Evolutionary conservation across 768 basidiomycete species (phyloP).

Genomic region (Boletus edulis): DNA sequence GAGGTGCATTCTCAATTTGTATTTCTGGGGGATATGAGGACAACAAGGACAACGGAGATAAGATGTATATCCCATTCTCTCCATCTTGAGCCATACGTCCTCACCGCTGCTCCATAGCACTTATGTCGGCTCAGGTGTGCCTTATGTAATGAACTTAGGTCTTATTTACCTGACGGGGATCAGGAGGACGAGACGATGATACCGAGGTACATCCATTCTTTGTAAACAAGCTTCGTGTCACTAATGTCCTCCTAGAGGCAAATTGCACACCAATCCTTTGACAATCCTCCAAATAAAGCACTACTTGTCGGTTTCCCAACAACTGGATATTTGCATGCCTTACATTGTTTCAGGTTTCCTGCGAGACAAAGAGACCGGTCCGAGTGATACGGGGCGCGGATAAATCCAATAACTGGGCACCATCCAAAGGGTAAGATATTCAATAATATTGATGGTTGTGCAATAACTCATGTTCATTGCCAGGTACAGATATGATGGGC

Average conservation of each 20-base stretch:
- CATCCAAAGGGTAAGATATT: conserved; percentile 20
- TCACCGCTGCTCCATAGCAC: conserved; percentile 22
- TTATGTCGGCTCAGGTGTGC: conserved; percentile 34
- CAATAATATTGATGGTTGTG: neutral
- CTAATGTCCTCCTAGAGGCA: conserved; percentile 17
- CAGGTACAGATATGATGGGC: conserved; percentile 33
- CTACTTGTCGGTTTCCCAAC: conserved; percentile 10
- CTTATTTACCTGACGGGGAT: conserved; percentile 11
- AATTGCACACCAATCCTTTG: conserved; percentile 22
- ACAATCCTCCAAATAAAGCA: conserved; percentile 18
- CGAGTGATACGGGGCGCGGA: conserved; percentile 37
- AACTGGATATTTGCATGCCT: too few species aligned
- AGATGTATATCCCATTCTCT: conserved; percentile 28
- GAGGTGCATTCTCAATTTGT: conserved; percentile 41
- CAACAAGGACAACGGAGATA: conserved; percentile 36
- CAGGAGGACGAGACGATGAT: neutral
- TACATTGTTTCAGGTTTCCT: conserved; percentile 29
- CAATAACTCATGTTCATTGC: neutral
- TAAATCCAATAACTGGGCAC: conserved; percentile 16
- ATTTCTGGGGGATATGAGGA: conserved; percentile 43
- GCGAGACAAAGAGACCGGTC: conserved; percentile 29
- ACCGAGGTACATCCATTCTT: conserved; percentile 4
- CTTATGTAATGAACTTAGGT: neutral
- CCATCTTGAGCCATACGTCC: neutral
- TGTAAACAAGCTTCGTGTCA: neutral